Evolutionary conservation across 306 rosid genomes (phyloP).

Genomic region (Trifolium subterraneum): DNA sequence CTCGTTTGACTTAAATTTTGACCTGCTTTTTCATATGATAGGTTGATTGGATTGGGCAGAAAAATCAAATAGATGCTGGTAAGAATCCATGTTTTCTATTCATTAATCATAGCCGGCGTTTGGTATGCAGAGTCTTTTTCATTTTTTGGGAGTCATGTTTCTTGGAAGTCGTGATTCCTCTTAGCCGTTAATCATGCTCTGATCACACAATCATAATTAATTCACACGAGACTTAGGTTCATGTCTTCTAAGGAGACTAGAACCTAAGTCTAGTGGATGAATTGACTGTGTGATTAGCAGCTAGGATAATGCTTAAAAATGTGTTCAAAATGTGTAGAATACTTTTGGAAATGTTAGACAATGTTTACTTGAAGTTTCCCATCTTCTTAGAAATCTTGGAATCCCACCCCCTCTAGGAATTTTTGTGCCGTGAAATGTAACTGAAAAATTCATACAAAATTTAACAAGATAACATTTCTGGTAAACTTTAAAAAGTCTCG

Average conservation of each 20-base stretch:
- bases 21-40: slow-evolving; percentile 46
- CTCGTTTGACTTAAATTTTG: slow-evolving; percentile 9
- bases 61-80: slow-evolving; percentile 95
- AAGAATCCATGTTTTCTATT: slow-evolving; percentile 32
- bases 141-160: neutral
- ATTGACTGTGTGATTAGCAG: neutral
- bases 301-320: neutral
- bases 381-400: neutral
- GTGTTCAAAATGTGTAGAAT: neutral
- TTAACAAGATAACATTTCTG: neutral
- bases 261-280: neutral
- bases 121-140: neutral
- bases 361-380: neutral
- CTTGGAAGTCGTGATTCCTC: neutral
- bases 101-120: neutral
- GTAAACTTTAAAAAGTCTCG: neutral
- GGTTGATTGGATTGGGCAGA: slow-evolving; percentile 99
- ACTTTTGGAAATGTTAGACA: neutral
- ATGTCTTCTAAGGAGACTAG: neutral
- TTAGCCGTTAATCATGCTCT: neutral
- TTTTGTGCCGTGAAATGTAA: neutral
- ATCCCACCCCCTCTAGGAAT: neutral
- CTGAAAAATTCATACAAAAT: neutral
- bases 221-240: neutral
- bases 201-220: neutral